Base-by-base conservation (phyloP, 2,329 filamentous ascomycete genomes). In the Colletotrichum karsti region DNA sequence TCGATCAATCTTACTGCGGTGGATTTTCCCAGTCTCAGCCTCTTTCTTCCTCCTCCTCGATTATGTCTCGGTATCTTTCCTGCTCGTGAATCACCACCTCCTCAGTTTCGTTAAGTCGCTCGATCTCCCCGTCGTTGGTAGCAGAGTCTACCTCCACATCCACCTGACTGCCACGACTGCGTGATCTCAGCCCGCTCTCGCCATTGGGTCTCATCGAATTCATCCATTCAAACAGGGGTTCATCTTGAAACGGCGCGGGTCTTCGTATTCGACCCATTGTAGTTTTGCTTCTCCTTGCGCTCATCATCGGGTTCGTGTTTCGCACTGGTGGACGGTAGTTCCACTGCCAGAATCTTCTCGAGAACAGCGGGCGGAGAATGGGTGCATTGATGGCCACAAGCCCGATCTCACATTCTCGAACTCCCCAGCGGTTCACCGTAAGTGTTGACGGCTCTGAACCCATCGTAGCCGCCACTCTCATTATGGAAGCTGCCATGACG, bases 301-400 rank as follows among this genome's bases (percentile, higher is more conserved):
- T 66, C 5, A 24, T 41, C 56, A 66, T 66, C 7, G 48, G 56
- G 22, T 41, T 26, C 7, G 39, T 7, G 10, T 35, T 10, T 5
- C 48, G 46, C 3, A n/a, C 24, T 4, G 63, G 63, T 8, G 63
- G 63, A 3, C 24, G 56, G 30, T 66, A 61, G n/a, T 66, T 46
- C 63, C 63, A 66, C 33, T 66, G 63, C 56, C 63, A 66, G 24
- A 66, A 66, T 8, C 63, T 28, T 7, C 63, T 46, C 1, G 63
- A 55, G 4, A 66, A 66, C 0, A 66, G 10, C 7, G 63, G 63
- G 2, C 56, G 63, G 10, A 66, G 18, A 1, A 61, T 55, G 3
- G 63, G 63, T 5, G 63, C 63, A 20, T 61, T 66, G 28, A 61
- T 61, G 7, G 63, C 56, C 22, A 66, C 30, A 2, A 66, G 28